Percentiles rank a stretch among this genome's conserved stretches.
Evolutionary conservation across 176 grass and related monocot species (phyloP).

Genomic region (Leersia perrieri): DNA sequence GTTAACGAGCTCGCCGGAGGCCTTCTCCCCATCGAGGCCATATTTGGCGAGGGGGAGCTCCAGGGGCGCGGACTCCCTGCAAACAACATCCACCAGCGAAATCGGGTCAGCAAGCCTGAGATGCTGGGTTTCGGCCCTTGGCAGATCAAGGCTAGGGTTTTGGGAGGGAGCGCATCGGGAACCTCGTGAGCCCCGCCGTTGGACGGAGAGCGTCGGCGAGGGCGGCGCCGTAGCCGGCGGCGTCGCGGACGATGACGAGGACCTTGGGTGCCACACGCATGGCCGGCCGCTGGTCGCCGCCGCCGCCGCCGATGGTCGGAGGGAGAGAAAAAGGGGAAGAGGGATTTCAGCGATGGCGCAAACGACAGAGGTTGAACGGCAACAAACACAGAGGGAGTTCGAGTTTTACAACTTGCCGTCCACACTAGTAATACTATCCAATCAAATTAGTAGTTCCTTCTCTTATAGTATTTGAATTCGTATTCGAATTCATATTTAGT

Average conservation of each 20-base stretch:
- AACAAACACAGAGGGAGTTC: too few species aligned
- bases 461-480: too few species aligned
- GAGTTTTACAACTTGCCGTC: too few species aligned
- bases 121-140: not conserved
- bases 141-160: constrained; percentile 28
- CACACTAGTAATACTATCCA: too few species aligned
- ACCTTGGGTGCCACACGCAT: constrained; percentile 61
- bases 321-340: not conserved
- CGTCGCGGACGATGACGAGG: constrained; percentile 57
- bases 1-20: constrained; percentile 56
- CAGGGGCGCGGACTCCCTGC: constrained; percentile 56
- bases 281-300: constrained; percentile 17
- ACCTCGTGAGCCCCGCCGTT: constrained; percentile 55
- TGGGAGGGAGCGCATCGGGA: not conserved
- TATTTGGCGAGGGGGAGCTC: constrained; percentile 60
- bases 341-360: not conserved
- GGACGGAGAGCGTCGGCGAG: constrained; percentile 51
- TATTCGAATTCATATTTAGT: not conserved
- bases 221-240: constrained; percentile 54
- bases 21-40: constrained; percentile 36
- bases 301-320: constrained; percentile 11
- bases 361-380: too few species aligned
- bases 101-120: not conserved
- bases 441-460: too few species aligned
- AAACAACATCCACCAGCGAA: constrained; percentile 14